A percentile compares a stretch with the other conserved stretches of the same genome.
Evolutionary conservation across 148 eudicot genomes (phyloP).

Genomic region (Persicaria tinctoria): DNA sequence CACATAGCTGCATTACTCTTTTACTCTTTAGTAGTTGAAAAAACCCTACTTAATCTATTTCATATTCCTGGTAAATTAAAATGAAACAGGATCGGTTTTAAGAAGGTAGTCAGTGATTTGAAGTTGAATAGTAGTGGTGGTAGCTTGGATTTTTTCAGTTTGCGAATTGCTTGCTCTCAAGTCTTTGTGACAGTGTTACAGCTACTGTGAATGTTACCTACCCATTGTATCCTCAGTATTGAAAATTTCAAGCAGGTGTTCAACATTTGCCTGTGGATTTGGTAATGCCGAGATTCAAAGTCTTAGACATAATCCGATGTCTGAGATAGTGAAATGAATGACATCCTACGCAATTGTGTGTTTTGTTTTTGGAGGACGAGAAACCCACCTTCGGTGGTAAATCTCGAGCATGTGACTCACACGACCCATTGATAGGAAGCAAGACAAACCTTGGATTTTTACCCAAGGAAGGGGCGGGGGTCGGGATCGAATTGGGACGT

Average conservation of each 20-base stretch:
- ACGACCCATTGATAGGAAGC: no score
- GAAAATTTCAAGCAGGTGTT: neutral
- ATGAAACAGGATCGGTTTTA: neutral
- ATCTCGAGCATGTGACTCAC: no score
- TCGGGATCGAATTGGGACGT: no score
- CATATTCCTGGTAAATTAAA: neutral
- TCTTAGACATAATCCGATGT: no score
- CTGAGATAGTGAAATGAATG: no score
- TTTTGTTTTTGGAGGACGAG: no score
- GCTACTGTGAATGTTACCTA: neutral
- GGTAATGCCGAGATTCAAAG: neutral
- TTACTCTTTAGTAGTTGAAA: slow-evolving; percentile 3
- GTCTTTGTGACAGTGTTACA: neutral
- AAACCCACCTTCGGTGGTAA: no score
- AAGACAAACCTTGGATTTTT: no score
- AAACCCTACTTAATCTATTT: neutral
- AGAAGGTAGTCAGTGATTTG: neutral
- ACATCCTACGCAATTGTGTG: no score
- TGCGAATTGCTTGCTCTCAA: slow-evolving; percentile 1
- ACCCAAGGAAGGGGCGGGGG: no score
- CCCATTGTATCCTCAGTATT: neutral
- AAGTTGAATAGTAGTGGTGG: neutral
- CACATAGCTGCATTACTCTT: neutral
- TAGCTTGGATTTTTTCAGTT: neutral
- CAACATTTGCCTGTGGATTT: neutral